Conservation (phyloP, 129 eudicot species). For the Lonicera japonica region DNA sequence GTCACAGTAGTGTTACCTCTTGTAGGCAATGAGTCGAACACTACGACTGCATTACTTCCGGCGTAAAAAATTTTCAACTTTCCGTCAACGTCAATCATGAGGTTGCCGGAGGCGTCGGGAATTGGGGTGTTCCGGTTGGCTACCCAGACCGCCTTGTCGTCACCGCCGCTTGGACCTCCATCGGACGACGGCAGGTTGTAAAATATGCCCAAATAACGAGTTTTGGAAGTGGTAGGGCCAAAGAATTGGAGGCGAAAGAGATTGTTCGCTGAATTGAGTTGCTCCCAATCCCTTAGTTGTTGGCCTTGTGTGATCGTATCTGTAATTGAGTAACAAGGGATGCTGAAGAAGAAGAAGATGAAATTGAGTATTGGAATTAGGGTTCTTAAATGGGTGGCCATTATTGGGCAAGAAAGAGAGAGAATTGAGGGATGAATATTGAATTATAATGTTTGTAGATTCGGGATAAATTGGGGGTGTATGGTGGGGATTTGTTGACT, state of each 20-base stretch:
- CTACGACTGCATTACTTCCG: constrained; percentile 7
- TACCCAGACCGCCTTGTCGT: constrained; percentile 29
- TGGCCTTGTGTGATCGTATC: constrained; percentile 31
- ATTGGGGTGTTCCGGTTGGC: constrained; percentile 42
- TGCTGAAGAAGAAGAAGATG: not conserved
- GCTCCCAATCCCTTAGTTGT: constrained; percentile 28
- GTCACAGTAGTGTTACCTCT: constrained; percentile 14
- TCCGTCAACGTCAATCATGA: constrained; percentile 23
- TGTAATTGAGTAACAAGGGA: constrained; percentile 16
- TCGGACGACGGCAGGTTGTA: constrained; percentile 1
- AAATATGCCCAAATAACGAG: constrained; percentile 32
- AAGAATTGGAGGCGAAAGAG: constrained; percentile 35
- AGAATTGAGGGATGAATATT: not conserved
- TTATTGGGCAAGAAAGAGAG: constrained; percentile 2
- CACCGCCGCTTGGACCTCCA: not conserved
- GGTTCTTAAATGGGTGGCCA: constrained; percentile 7
- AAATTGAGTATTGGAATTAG: constrained; percentile 1
- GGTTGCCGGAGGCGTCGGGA: constrained; percentile 20
- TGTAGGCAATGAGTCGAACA: constrained; percentile 17
- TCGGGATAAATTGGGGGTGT: not conserved
- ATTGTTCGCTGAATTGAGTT: constrained; percentile 23
- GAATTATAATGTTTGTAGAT: not conserved
- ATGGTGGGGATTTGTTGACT: constrained; percentile 5
- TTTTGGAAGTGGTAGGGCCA: constrained; percentile 23
- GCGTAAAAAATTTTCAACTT: constrained; percentile 13